Evolutionary conservation across 495 filamentous ascomycete species (phyloP).

Genomic region (Pyrenula massariospora): DNA sequence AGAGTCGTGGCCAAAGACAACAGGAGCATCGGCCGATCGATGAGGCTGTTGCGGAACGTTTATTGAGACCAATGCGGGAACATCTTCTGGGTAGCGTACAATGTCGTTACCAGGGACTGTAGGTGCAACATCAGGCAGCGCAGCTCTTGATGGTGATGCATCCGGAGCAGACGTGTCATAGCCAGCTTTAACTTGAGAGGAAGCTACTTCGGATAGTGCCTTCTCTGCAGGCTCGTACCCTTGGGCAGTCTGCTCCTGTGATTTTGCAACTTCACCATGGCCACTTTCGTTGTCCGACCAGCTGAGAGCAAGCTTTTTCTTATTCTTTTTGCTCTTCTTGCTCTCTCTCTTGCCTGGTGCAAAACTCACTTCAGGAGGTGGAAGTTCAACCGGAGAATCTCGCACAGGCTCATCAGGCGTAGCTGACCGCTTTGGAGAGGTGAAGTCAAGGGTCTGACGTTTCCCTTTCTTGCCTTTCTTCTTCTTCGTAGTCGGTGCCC

Average conservation of each 20-base stretch:
- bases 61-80: not conserved
- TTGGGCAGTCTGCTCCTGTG: not conserved
- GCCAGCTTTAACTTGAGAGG: not conserved
- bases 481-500: slow-evolving; percentile 4
- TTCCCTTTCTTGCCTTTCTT: slow-evolving; percentile 26
- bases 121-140: not conserved
- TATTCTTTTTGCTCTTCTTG: slow-evolving; percentile 8
- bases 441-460: slow-evolving; percentile 13
- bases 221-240: not conserved
- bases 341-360: slow-evolving; percentile 11
- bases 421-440: slow-evolving; percentile 8
- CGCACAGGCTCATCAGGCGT: slow-evolving; percentile 3
- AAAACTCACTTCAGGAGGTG: not conserved
- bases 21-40: not conserved
- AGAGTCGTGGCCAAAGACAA: not conserved
- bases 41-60: not conserved
- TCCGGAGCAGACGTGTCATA: not conserved
- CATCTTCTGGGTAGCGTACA: not conserved
- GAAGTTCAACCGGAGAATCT: not conserved
- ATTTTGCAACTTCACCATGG: not conserved
- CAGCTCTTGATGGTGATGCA: not conserved
- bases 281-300: not conserved
- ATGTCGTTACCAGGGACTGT: not conserved
- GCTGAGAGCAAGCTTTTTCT: slow-evolving; percentile 1
- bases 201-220: not conserved